These are phyloP conservation scores for Reutealis trisperma DNA, from an alignment of 345 rosid genomes.

Conservation along the genomic window DNA sequence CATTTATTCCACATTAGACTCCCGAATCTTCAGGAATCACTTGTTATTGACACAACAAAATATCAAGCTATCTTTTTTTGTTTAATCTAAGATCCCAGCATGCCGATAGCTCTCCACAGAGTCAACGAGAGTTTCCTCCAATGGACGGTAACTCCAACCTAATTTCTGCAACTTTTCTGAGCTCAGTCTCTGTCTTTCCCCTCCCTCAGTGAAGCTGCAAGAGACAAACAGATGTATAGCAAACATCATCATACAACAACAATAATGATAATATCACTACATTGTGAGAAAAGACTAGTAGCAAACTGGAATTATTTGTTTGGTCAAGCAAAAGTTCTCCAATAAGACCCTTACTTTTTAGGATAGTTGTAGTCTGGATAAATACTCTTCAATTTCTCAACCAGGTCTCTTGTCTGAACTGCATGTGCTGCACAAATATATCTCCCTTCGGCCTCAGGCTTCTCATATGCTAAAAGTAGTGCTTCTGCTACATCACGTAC, in stretches of 20 bases:
- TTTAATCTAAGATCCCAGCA: constrained; percentile 26
- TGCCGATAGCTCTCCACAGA: constrained; percentile 34
- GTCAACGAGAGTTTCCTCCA: constrained; percentile 40
- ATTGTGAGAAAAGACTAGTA: background rate
- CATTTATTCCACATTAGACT: background rate
- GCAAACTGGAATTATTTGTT: background rate
- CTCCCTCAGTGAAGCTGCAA: constrained; percentile 30
- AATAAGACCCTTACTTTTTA: constrained; percentile 33
- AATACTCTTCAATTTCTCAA: constrained; percentile 51
- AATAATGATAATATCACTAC: background rate
- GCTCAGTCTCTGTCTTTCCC: constrained; percentile 18
- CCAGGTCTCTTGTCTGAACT: constrained; percentile 28
- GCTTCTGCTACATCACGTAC: constrained; percentile 70
- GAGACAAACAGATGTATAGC: background rate
- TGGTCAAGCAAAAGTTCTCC: background rate
- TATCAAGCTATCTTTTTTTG: background rate
- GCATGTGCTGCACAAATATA: constrained; percentile 51
- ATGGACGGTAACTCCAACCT: constrained; percentile 38
- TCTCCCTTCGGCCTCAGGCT: constrained; percentile 66
- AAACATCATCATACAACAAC: background rate
- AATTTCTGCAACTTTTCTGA: constrained; percentile 33
- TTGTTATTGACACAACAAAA: too few relatives aligned
- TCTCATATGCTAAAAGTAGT: constrained; percentile 59
- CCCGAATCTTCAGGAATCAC: background rate
- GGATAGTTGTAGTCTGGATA: constrained; percentile 63